Conservation (phyloP, 1,139 yeast genomes). For the Eremothecium cymbalariae region DNA sequence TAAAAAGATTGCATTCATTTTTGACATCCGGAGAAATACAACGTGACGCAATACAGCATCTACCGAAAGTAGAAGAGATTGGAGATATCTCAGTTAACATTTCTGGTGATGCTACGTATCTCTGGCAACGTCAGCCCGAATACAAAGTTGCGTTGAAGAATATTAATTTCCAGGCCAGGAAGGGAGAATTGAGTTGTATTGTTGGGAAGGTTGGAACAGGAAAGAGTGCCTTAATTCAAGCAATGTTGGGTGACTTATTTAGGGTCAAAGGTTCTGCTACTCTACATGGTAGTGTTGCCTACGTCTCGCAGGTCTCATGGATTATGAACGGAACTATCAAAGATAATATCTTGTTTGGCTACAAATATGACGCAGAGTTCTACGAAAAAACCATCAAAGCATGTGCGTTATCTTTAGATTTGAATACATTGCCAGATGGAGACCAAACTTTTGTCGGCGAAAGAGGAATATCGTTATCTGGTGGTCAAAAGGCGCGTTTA, state of each 20-base stretch:
- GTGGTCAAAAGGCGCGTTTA: constrained; percentile 94
- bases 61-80: constrained; percentile 42
- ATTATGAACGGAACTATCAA: constrained; percentile 89
- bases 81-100: constrained; percentile 52
- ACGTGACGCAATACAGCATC: constrained; percentile 58
- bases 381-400: constrained; percentile 76
- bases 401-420: constrained; percentile 80
- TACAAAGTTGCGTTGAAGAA: constrained; percentile 71
- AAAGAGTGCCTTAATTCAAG: constrained; percentile 78
- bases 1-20: constrained; percentile 65
- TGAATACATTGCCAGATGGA: constrained; percentile 74
- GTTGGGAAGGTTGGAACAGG: constrained; percentile 94
- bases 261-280: constrained; percentile 68
- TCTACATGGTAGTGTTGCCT: constrained; percentile 75
- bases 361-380: constrained; percentile 69
- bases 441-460: constrained; percentile 92
- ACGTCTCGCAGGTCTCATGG: constrained; percentile 93
- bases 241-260: constrained; percentile 78
- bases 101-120: constrained; percentile 68
- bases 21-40: constrained; percentile 76
- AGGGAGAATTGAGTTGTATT: constrained; percentile 79
- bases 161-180: constrained; percentile 59
- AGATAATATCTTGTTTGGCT: constrained; percentile 86
- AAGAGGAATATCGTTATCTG: constrained; percentile 91
- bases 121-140: constrained; percentile 77